Base-by-base conservation (phyloP, 352 stramenopile species). In the Aphanomyces stellatus region DNA sequence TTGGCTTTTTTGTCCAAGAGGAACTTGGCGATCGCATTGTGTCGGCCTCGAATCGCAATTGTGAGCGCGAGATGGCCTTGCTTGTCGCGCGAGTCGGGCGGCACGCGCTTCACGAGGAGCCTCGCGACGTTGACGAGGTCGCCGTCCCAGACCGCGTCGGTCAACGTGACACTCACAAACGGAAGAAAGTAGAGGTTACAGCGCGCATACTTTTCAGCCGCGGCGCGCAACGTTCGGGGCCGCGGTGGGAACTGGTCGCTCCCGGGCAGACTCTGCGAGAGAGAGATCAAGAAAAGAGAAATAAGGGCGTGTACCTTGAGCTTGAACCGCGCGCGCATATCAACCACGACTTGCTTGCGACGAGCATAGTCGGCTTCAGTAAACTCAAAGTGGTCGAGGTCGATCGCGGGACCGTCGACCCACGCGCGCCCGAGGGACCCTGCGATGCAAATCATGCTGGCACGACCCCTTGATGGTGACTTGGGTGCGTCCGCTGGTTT, bases 41-140 rank as follows among this genome's bases (percentile, higher is more conserved):
- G 74, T 46, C 90, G 80, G 56, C 89, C 81, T 70, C 91, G 84
- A 53, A 93, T 92, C 53, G 77, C 75, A 33, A 93, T 81, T 25
- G 89, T 88, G 13, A 93, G 70, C 4, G 81, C 69, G 1, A 88
- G 70, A 17, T 89, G 82, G 13, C 84, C 82, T 13, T 77, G 76
- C 22, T 46, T 60, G 49, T 67, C 65, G 2, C 65, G 41, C 53
- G 48, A 53, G 49, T 71, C 65, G 35, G 42, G 53, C 51, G 88
- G 80, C 4, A 72, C 74, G 30, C 72, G 73, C 35, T 75, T 60
- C 11, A 87, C 62, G 51, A 92, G 70, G 61, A 90, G 72, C 51
- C 68, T 73, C 22, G 90, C 76, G 41, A 90, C 74, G 10, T 89
- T 77, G 4, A 90, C 74, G 62, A 92, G 90, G 71, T 92, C 84